Evolutionary conservation across 179 eudicot genomes (phyloP), one percentile per base, ranked within the genome.

Genomic region (Silene vulgaris): DNA sequence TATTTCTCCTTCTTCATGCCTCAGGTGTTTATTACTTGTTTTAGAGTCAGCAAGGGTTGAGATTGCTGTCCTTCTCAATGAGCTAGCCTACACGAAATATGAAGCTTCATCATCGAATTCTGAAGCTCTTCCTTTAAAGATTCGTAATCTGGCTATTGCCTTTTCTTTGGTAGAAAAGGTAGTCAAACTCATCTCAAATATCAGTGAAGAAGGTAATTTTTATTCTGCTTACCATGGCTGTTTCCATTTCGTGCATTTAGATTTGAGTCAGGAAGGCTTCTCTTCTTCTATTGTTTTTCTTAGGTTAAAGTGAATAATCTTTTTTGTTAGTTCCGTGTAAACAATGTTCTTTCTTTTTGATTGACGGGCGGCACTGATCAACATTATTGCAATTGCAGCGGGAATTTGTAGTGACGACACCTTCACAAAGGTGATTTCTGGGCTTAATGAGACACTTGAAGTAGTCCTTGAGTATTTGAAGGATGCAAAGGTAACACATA

Each of bases 11-110:
- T 80, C 50, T 62, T 74, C 74, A 60, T 71, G 69, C 73, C 61
- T 69, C 88, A 91, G 98, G 88, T 90, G 98, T 79, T 78, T 89
- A 72, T 80, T 90, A 85, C 94, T 94, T 59, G 89, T 94, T 78
- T 82, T 94, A 74, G 98, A 94, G 90, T 83, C 97, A 43, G 87
- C 98, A 17, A 92, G 97, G 83, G 90, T 94, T 45, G 98, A 94
- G 83, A 82, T 92, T 80, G 90, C 97, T 63, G 96, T 94, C 76
- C 82, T 94, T 72, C 90, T 94, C 72, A 89, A 94, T 78, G 98
- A 94, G 59, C 80, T 94, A 17, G 94, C 96, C 11, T 90, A 92
- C 84, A 69, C 90, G 64, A 94, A 86, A 79, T 89, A 86, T 80
- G 98, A 90, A 86, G 90, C 90, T 69, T 72, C 86, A 63, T 78